Percentiles rank a stretch among this genome's conserved stretches.
Conservation (phyloP, 176 grass and related monocot genomes). For the Aegilops longissima region DNA sequence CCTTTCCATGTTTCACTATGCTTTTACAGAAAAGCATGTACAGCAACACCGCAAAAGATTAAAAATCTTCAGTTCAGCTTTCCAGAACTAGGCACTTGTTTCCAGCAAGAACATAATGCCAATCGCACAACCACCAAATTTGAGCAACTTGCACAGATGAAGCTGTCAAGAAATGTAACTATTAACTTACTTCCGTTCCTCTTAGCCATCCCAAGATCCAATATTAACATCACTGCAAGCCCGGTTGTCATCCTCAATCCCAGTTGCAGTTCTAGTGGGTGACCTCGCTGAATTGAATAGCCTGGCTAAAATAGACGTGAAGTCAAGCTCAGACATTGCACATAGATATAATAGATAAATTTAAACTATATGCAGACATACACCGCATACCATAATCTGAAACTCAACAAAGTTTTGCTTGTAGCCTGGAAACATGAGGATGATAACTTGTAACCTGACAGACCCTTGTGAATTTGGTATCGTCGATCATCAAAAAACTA, state of each 20-base stretch:
- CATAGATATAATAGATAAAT: not conserved
- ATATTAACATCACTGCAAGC: not conserved
- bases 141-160: not conserved
- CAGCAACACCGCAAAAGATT: not conserved
- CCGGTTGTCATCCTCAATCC: not conserved
- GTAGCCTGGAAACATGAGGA: not conserved
- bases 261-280: not conserved
- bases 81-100: slow-evolving; percentile 15
- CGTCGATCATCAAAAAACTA: not conserved
- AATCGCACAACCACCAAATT: not conserved
- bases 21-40: too few relatives aligned
- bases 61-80: not conserved
- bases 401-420: slow-evolving; percentile 1
- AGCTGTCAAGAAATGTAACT: not conserved
- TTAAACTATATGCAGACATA: slow-evolving; percentile 6
- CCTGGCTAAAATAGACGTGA: slow-evolving; percentile 9
- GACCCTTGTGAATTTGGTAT: not conserved
- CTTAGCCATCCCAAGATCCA: not conserved
- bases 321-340: slow-evolving; percentile 15
- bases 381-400: slow-evolving; percentile 22
- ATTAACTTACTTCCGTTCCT: not conserved
- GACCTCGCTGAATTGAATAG: not conserved
- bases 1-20: too few relatives aligned
- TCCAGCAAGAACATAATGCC: not conserved
- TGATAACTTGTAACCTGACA: slow-evolving; percentile 8